A percentile compares a stretch with the other conserved stretches of the same genome.
Evolutionary conservation across 164 flowering plant species (phyloP).

Genomic region (Nymphaea thermarum): DNA sequence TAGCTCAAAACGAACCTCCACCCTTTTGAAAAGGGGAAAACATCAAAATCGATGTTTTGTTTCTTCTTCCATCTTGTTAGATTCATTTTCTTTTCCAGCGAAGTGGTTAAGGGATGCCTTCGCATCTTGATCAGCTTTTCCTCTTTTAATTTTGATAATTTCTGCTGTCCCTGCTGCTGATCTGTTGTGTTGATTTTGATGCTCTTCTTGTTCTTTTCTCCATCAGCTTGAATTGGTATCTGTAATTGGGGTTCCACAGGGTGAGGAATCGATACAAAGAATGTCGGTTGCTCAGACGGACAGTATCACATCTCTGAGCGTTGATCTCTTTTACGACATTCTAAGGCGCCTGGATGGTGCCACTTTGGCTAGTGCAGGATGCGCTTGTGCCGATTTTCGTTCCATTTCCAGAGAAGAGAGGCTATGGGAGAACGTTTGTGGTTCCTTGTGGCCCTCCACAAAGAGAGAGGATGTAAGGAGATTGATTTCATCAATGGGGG

Average conservation of each 20-base stretch:
- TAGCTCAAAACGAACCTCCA: too few species aligned
- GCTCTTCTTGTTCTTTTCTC: background rate
- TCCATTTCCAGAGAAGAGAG: slow-evolving; percentile 78
- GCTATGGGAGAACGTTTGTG: slow-evolving; percentile 81
- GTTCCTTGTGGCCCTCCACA: slow-evolving; percentile 90
- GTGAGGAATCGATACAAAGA: slow-evolving; percentile 1
- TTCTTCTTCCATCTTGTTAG: too few species aligned
- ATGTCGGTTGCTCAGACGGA: slow-evolving; percentile 33
- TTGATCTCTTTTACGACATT: slow-evolving; percentile 81
- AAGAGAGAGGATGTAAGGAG: slow-evolving; percentile 62
- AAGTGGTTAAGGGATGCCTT: too few species aligned
- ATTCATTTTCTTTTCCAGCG: too few species aligned
- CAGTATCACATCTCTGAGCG: slow-evolving; percentile 41
- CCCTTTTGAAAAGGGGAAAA: too few species aligned
- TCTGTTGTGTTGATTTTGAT: background rate
- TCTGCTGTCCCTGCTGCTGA: too few species aligned
- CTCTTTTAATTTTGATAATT: too few species aligned
- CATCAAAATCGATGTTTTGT: too few species aligned
- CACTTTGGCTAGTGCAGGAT: slow-evolving; percentile 78
- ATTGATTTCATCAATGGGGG: slow-evolving; percentile 60
- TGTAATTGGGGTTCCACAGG: slow-evolving; percentile 14
- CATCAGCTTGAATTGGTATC: background rate
- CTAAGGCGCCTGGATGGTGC: slow-evolving; percentile 83
- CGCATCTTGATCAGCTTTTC: too few species aligned
- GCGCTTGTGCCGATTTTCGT: slow-evolving; percentile 71